Evolutionary conservation across 1,284 basidiomycete species (phyloP).

Genomic region (Ceratobasidium sp.): DNA sequence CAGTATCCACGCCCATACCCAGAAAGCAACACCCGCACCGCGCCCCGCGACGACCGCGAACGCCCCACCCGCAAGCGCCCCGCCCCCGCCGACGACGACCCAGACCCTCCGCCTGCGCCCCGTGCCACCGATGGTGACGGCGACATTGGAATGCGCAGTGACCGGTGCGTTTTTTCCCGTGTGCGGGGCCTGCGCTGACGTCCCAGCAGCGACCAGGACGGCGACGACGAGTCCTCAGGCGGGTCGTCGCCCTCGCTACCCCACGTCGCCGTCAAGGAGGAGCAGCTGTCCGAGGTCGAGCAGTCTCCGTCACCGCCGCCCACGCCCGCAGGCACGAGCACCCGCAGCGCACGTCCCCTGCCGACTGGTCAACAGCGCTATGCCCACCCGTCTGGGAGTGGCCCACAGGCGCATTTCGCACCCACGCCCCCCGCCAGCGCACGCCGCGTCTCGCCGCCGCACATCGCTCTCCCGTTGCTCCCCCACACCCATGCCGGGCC

Average conservation of each 20-base stretch:
- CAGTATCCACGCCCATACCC: conserved; percentile 24
- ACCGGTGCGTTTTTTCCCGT: conserved; percentile 23
- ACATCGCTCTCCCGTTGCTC: conserved; percentile 24
- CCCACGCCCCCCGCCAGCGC: conserved; percentile 30
- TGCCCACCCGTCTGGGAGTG: not conserved
- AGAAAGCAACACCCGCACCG: conserved; percentile 38
- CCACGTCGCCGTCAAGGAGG: conserved; percentile 27
- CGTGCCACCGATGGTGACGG: conserved; percentile 11
- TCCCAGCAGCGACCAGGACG: conserved; percentile 21
- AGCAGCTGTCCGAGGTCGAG: conserved; percentile 33
- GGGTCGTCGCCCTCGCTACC: conserved; percentile 24
- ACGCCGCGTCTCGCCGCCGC: conserved; percentile 26
- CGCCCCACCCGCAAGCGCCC: conserved; percentile 11
- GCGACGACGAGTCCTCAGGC: conserved; percentile 37
- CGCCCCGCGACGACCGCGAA: conserved; percentile 9
- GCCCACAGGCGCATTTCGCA: conserved; percentile 7
- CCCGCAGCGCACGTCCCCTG: conserved; percentile 5
- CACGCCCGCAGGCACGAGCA: conserved; percentile 8
- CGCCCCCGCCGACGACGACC: conserved; percentile 12
- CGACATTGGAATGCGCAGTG: conserved; percentile 25
- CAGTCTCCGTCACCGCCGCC: conserved; percentile 26
- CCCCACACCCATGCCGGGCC: conserved; percentile 12
- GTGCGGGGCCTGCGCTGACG: conserved; percentile 1
- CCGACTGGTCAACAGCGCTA: conserved; percentile 9
- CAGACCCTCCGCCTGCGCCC: not conserved